Conservation (phyloP, 2,329 filamentous ascomycete species). For the Verticillium zaregamsianum region DNA sequence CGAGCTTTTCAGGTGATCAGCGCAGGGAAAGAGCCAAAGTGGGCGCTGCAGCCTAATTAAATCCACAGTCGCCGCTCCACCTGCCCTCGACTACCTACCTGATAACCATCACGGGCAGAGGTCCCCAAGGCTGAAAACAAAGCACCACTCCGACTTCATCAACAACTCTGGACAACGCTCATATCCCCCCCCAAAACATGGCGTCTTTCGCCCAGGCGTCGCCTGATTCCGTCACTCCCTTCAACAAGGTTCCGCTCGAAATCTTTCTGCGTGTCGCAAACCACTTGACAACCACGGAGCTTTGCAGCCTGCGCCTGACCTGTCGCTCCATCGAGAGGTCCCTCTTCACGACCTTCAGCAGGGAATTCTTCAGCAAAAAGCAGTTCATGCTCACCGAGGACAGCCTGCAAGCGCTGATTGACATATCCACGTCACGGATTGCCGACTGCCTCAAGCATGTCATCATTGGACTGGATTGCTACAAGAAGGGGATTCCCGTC, state of each 20-base stretch:
- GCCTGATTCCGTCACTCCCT: slow-evolving; percentile 6
- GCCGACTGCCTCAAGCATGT: slow-evolving; percentile 36
- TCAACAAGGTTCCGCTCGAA: slow-evolving; percentile 49
- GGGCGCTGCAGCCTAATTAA: no score
- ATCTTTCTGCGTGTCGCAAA: slow-evolving; percentile 51
- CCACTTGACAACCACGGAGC: slow-evolving; percentile 50
- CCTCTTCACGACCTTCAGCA: slow-evolving; percentile 51
- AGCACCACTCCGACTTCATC: no score
- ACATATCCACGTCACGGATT: slow-evolving; percentile 46
- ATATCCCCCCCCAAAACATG: background rate
- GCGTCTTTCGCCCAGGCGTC: background rate
- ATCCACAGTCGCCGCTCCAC: no score
- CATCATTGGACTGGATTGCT: slow-evolving; percentile 41
- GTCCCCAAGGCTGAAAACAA: no score
- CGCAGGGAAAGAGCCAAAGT: no score
- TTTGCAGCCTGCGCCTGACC: slow-evolving; percentile 48
- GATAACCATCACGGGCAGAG: no score
- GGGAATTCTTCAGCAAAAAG: slow-evolving; percentile 61
- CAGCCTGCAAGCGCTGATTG: slow-evolving; percentile 50
- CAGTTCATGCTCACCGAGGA: slow-evolving; percentile 60
- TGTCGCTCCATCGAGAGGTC: slow-evolving; percentile 51
- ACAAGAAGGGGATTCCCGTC: background rate
- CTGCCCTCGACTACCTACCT: no score
- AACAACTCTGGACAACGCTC: background rate
- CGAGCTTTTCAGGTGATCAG: no score